These are phyloP conservation scores for Trametes sanguinea DNA, from an alignment of 768 basidiomycete genomes.

Conservation along the genomic window DNA sequence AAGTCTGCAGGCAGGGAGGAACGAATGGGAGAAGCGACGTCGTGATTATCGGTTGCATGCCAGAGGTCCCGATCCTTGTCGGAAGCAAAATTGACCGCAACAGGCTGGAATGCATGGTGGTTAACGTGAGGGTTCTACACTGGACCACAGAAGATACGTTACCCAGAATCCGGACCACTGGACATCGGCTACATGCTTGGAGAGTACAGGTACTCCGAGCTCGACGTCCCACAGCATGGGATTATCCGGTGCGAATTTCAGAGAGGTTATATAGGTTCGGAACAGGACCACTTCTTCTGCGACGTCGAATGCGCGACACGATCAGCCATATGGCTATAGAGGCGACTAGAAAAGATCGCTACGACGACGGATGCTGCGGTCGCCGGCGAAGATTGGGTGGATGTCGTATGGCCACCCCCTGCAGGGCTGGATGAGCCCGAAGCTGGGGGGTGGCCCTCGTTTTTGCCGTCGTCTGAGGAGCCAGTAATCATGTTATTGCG, in stretches of 20 bases:
- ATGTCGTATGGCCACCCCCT: background rate
- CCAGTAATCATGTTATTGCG: background rate
- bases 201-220: background rate
- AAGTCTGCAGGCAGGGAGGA: background rate
- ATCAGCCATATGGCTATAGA: background rate
- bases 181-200: background rate
- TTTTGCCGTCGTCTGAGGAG: background rate
- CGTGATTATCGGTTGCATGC: background rate
- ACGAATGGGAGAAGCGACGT: background rate
- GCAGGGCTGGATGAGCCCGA: background rate
- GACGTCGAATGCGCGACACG: constrained; percentile 3
- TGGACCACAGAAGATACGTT: background rate
- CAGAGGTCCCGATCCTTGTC: background rate
- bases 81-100: background rate
- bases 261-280: background rate
- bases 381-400: background rate
- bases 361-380: background rate
- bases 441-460: background rate
- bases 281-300: background rate
- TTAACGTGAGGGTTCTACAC: background rate
- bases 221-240: background rate
- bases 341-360: background rate
- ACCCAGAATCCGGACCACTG: background rate
- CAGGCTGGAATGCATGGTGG: background rate
- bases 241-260: background rate